Percentiles rank a stretch among this genome's conserved stretches.
Conservation (phyloP, 495 filamentous ascomycete genomes). For the Trichoderma orchidacearum region DNA sequence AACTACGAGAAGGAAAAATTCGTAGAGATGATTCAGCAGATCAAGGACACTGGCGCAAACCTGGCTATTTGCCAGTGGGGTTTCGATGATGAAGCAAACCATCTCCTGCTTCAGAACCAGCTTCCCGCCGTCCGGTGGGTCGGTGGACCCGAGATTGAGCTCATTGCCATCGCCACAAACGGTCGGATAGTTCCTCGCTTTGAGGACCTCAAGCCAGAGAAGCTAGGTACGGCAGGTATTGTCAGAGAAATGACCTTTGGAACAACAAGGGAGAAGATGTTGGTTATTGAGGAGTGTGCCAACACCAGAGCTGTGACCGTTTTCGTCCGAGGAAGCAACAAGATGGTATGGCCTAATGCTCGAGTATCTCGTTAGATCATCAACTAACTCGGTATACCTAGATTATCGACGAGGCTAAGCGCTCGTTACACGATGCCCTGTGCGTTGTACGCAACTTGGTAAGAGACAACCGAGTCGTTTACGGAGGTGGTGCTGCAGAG, state of each 20-base stretch:
- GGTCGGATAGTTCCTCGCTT: slow-evolving; percentile 95
- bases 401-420: slow-evolving; percentile 98
- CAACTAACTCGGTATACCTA: slow-evolving; percentile 24
- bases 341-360: slow-evolving; percentile 57
- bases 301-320: slow-evolving; percentile 93
- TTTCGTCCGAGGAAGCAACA: slow-evolving; percentile 96
- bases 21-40: slow-evolving; percentile 94
- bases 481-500: slow-evolving; percentile 92
- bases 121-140: slow-evolving; percentile 97
- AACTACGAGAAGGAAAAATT: slow-evolving; percentile 93
- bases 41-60: slow-evolving; percentile 95
- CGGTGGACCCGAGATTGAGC: slow-evolving; percentile 92
- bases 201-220: slow-evolving; percentile 80
- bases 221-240: slow-evolving; percentile 79
- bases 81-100: slow-evolving; percentile 98
- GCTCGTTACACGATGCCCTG: slow-evolving; percentile 91
- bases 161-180: slow-evolving; percentile 97
- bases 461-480: slow-evolving; percentile 93
- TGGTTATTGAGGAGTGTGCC: slow-evolving; percentile 97
- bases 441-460: slow-evolving; percentile 97
- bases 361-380: background rate
- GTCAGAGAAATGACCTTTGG: slow-evolving; percentile 94
- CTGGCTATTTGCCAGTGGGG: slow-evolving; percentile 99
- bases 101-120: slow-evolving; percentile 88
- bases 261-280: slow-evolving; percentile 97